phyloP scores from a whole-genome alignment of 345 rosid species.

The Zanthoxylum bungeanum region DNA sequence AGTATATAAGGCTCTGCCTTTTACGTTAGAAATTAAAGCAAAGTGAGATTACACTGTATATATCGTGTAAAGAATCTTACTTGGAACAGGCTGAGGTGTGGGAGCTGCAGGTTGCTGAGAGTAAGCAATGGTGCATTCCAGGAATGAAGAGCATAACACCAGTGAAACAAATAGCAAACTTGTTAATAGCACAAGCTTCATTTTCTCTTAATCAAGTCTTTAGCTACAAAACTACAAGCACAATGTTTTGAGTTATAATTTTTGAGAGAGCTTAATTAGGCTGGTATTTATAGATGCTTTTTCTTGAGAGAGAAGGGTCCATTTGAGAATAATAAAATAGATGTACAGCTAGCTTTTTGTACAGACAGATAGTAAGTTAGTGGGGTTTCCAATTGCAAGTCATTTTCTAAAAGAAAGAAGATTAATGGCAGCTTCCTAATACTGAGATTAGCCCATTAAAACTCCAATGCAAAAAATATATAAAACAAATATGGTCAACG shows the following conservation, averaged over 20 bases:
- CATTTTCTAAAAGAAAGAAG: too few species aligned
- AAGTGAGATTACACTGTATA: too few species aligned
- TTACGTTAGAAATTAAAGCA: too few species aligned
- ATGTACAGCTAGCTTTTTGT: constrained; percentile 20
- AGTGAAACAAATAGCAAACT: constrained; percentile 6
- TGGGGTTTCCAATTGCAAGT: too few species aligned
- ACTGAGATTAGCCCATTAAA: neutral
- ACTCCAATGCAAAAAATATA: neutral
- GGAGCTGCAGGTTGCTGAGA: neutral
- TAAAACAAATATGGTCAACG: too few species aligned
- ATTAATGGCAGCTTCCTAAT: constrained; percentile 5
- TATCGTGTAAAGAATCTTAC: neutral
- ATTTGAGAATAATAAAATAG: neutral
- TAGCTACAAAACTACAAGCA: neutral
- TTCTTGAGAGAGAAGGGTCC: neutral
- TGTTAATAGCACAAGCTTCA: constrained; percentile 1
- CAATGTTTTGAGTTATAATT: neutral
- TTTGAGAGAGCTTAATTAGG: neutral
- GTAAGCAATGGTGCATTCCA: neutral
- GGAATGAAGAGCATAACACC: neutral
- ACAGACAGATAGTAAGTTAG: too few species aligned
- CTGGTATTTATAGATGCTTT: constrained; percentile 5
- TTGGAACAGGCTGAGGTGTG: neutral
- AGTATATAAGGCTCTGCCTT: too few species aligned
- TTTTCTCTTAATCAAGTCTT: neutral